These are phyloP conservation scores for Leccinum longicurvipes DNA, from an alignment of 768 basidiomycete genomes.

Conservation along the genomic window DNA sequence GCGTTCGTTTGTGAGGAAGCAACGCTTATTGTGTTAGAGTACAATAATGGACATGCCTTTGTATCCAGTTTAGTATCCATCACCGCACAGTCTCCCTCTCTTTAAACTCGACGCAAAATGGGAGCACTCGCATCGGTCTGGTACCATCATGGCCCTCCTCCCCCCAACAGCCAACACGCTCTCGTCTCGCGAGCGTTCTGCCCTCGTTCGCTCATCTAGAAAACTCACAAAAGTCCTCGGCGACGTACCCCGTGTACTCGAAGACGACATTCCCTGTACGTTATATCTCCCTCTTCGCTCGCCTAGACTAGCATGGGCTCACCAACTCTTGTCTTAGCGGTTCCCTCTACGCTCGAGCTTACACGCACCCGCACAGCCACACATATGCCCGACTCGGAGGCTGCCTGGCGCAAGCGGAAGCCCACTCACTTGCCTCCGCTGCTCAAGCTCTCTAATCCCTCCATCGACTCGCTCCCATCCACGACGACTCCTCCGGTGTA, in stretches of 20 bases:
- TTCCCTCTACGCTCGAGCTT: neutral
- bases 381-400: neutral
- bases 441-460: slow-evolving; percentile 14
- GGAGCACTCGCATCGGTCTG: slow-evolving; percentile 12
- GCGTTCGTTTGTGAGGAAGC: neutral
- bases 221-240: slow-evolving; percentile 61
- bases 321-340: neutral
- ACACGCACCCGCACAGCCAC: neutral
- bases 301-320: neutral
- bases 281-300: neutral
- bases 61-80: slow-evolving; percentile 15
- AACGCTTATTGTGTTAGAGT: slow-evolving; percentile 2
- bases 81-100: slow-evolving; percentile 5
- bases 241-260: slow-evolving; percentile 54
- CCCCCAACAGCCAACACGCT: slow-evolving; percentile 60
- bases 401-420: slow-evolving; percentile 26
- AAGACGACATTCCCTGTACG: slow-evolving; percentile 23
- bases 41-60: slow-evolving; percentile 18
- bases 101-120: slow-evolving; percentile 7
- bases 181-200: slow-evolving; percentile 48
- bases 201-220: slow-evolving; percentile 53
- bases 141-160: slow-evolving; percentile 27
- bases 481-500: neutral
- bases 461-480: slow-evolving; percentile 3
- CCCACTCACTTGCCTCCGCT: slow-evolving; percentile 28